phyloP scores from a whole-genome alignment of 2,329 filamentous ascomycete genomes.

The Eurotiales sp. region DNA sequence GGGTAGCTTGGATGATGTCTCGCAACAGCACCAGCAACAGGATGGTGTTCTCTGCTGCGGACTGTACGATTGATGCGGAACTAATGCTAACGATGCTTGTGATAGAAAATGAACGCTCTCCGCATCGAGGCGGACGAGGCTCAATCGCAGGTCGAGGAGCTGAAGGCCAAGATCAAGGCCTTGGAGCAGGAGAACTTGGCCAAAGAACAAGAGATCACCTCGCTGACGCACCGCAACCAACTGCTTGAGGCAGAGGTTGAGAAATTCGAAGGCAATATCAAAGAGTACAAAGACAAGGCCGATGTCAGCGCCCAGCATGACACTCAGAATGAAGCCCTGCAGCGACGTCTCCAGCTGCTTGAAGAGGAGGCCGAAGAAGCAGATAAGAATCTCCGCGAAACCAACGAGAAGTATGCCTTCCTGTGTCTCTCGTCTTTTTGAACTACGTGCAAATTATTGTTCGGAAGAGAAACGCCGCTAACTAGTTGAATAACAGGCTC shows the following conservation, averaged over 20 bases:
- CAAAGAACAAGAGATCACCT: constrained; percentile 98
- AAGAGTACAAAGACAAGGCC: constrained; percentile 82
- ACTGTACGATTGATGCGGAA: background rate
- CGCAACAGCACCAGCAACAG: constrained; percentile 11
- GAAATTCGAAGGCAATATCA: constrained; percentile 79
- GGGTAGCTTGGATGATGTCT: constrained; percentile 33
- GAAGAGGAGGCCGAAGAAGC: constrained; percentile 97
- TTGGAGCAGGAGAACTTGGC: constrained; percentile 92
- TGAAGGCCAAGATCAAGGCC: constrained; percentile 78
- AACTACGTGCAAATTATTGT: too few species aligned
- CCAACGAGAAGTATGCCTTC: constrained; percentile 90
- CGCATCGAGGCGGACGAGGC: constrained; percentile 90
- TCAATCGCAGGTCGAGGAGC: constrained; percentile 76
- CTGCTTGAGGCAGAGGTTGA: constrained; percentile 87
- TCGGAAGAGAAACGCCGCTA: constrained; percentile 14
- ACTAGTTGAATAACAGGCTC: constrained; percentile 59
- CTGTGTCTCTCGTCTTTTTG: background rate
- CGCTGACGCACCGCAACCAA: constrained; percentile 90
- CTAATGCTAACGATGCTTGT: constrained; percentile 16
- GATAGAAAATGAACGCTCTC: constrained; percentile 89
- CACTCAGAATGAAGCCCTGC: constrained; percentile 85
- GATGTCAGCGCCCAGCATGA: constrained; percentile 78
- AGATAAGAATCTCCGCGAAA: constrained; percentile 92
- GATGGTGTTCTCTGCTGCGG: background rate
- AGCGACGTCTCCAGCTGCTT: constrained; percentile 88